Evolutionary conservation across 2,329 filamentous ascomycete genomes (phyloP), one percentile per base, ranked within the genome.

Genomic region (Aspergillus sp.): DNA sequence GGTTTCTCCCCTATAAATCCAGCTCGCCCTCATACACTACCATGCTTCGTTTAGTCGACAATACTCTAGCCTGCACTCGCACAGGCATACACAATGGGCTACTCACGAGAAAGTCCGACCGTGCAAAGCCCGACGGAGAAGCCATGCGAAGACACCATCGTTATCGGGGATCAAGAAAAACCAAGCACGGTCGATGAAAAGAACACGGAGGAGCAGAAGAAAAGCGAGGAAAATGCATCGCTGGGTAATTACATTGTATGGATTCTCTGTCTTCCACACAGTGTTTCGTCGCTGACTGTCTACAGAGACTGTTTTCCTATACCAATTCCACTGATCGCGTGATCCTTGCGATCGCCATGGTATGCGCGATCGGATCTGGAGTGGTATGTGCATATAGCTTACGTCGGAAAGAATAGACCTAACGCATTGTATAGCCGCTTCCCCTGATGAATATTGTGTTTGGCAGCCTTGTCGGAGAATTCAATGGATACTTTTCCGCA

Each of bases 391-490:
- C 21, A 17, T 59, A 21, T 52, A 2, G 49, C 49, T 3, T 38
- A 41, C 25, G 5, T 15, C 12, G 17, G 9, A 8, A 21, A 51
- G 13, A 45, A 15, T 41, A 8, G 12, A 8, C 8, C 13, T 8
- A 9, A 25, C 36, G 15, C 13, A 2, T 7, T 21, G 2, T 30
- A 13, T 9, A 69, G 67, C 62, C 62, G 1, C 63, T 73, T 12
- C 84, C 84, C 0, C 65, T 87, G 25, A 87, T 88, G 84, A 84
- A 86, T 45, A 75, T 88, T 41, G 77, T 87, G 6, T 85, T 87
- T 68, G 84, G 85, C 64, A 72, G 74, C 45, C 80, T 83, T 30
- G 80, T 87, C 51, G 82, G 83, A 7, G 75, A 80, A 6, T 87
- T 88, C 66, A 84, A 81, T 57, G 73, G 77, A n/a, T 89, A 87